Evolutionary conservation across 257 asterid genomes (phyloP), one percentile per base, ranked within the genome.

Genomic region (Przewalskia tangutica): DNA sequence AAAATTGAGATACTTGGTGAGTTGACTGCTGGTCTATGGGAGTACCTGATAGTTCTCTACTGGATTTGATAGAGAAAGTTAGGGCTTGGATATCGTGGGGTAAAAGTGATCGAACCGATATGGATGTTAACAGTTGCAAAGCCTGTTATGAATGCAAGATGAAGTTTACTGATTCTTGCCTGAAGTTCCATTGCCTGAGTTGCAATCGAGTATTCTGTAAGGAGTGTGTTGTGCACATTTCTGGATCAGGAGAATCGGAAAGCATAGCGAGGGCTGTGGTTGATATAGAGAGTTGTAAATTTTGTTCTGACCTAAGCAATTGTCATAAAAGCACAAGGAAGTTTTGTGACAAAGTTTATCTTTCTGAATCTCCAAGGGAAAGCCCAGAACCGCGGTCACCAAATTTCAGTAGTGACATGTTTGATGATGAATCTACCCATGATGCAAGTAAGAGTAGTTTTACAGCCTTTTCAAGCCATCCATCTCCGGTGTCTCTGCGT

Each of bases 341-440:
- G 84, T 87, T 90, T 87, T 84, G 89, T 77, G 93, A 89, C 81
- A 91, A 92, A 88, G 76, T 95, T 81, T 82, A 92, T 85, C 98
- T 97, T 54, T 89, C 93, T 64, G 98, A 92, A 83, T 92, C 96
- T 80, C 95, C 97, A 2, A 88, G 93, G 78, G 88, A 84, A 85
- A 89, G 91, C 90, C 91, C 95, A 7, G 97, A 94, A 83, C 95
- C 94, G 56, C 91, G 90, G 20, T 94, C 97, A 82, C 97, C 98
- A 50, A 84, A 87, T 91, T 93, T 90, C 86, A 89, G 90, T 88
- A 94, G 88, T 84, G 98, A 91, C 88, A 82, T 86, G 80, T 85
- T 89, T 83, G 92, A 82, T 76, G 91, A 81, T 80, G 77, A 83
- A 87, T 89, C 89, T 78, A 93, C 90, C 32, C 87, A 80, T 79